Conservation (phyloP, 345 rosid genomes). For the Mangifera indica region DNA sequence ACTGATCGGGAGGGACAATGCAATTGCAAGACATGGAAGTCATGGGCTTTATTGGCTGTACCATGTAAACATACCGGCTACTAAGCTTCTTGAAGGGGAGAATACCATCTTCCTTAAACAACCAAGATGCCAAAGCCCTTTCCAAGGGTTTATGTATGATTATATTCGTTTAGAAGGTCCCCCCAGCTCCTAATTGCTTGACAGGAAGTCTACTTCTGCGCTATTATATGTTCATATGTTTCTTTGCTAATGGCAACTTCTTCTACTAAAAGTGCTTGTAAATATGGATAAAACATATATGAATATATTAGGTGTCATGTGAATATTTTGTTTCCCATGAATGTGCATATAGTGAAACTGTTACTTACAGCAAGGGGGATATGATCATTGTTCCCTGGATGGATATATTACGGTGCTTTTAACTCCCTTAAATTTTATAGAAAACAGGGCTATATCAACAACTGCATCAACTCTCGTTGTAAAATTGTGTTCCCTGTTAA, state of each 20-base stretch:
- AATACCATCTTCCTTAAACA: constrained; percentile 78
- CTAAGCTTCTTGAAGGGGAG: constrained; percentile 55
- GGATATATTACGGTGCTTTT: too few relatives aligned
- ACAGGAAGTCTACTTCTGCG: background rate
- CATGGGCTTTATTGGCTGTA: constrained; percentile 78
- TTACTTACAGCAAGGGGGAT: too few relatives aligned
- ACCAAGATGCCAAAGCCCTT: constrained; percentile 59
- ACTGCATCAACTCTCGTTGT: too few relatives aligned
- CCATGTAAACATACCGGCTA: constrained; percentile 52
- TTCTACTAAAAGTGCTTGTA: background rate
- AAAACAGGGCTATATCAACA: too few relatives aligned
- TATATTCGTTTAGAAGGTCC: constrained; percentile 86
- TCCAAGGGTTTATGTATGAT: constrained; percentile 84
- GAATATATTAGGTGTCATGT: background rate
- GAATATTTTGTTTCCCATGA: background rate
- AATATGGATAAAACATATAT: background rate
- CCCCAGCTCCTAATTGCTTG: constrained; percentile 22
- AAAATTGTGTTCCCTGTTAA: too few relatives aligned
- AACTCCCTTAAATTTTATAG: too few relatives aligned
- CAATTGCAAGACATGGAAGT: constrained; percentile 86
- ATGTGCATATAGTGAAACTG: background rate
- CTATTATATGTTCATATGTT: background rate
- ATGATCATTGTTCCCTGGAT: too few relatives aligned
- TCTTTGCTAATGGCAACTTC: too few relatives aligned
- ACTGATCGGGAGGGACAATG: constrained; percentile 82